A percentile compares a stretch with the other conserved stretches of the same genome.
These are phyloP conservation scores for Chlorella sp. DNA, from an alignment of 139 green algal genomes.

Conservation along the genomic window DNA sequence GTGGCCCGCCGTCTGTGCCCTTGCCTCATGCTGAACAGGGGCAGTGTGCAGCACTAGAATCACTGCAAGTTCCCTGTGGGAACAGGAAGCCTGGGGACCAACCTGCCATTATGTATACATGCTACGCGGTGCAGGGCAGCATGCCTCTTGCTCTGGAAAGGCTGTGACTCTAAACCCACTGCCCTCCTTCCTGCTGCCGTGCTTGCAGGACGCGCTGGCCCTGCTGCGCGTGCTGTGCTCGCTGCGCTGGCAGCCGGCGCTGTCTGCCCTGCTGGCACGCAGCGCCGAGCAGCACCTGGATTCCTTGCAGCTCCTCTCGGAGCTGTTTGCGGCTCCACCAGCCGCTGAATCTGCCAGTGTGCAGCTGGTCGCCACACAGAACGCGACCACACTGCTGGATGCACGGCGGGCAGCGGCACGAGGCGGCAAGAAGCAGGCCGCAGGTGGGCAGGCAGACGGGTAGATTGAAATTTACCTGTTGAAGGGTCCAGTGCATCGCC, in stretches of 20 bases:
- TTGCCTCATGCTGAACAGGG: no score
- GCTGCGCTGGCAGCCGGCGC: slow-evolving; percentile 37
- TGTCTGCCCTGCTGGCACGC: background rate
- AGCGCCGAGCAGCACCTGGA: slow-evolving; percentile 2
- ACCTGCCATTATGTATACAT: background rate
- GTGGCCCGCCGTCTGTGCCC: background rate
- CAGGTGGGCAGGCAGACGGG: background rate
- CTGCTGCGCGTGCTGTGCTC: slow-evolving; percentile 55
- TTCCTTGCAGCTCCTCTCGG: background rate
- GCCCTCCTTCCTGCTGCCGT: background rate
- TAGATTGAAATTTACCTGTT: no score
- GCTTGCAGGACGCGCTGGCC: slow-evolving; percentile 28
- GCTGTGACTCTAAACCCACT: background rate
- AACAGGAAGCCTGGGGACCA: no score
- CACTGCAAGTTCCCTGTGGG: no score
- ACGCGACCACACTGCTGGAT: background rate
- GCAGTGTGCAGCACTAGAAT: no score
- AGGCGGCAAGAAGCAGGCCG: background rate
- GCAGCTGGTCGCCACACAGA: background rate
- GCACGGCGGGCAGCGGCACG: background rate
- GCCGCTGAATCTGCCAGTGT: background rate
- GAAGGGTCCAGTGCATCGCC: no score
- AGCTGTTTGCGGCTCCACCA: slow-evolving; percentile 8
- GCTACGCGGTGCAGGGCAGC: background rate
- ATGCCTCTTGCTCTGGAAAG: background rate